These are phyloP conservation scores for Populus nigra DNA, from an alignment of 345 rosid genomes.

Conservation along the genomic window DNA sequence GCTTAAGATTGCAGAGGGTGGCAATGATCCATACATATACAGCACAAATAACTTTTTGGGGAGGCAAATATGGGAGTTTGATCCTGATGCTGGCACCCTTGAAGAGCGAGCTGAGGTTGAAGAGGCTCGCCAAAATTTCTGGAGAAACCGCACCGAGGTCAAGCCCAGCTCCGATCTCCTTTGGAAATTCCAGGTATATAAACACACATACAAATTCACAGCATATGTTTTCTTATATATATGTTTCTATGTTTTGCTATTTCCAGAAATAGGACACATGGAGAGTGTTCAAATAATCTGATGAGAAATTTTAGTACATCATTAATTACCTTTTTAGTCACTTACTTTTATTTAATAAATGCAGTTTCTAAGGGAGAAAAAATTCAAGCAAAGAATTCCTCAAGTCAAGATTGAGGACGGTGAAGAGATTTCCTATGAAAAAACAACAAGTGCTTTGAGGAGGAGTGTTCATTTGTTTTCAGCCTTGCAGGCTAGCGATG, in stretches of 20 bases:
- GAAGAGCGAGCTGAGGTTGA: slow-evolving; percentile 12
- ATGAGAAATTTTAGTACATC: too few relatives aligned
- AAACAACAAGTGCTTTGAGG: neutral
- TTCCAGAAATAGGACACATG: too few relatives aligned
- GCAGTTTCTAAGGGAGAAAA: slow-evolving; percentile 9
- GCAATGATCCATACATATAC: neutral
- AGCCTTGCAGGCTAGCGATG: slow-evolving; percentile 18
- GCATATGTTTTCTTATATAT: too few relatives aligned
- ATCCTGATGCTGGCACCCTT: neutral
- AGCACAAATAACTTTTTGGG: slow-evolving; percentile 10
- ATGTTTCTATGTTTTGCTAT: too few relatives aligned
- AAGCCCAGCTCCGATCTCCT: slow-evolving; percentile 13
- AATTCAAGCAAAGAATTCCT: slow-evolving; percentile 12
- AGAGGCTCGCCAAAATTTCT: neutral
- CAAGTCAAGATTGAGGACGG: slow-evolving; percentile 6
- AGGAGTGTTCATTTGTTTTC: neutral
- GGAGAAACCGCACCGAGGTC: neutral
- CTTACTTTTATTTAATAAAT: too few relatives aligned
- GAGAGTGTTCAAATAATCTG: too few relatives aligned
- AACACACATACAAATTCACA: too few relatives aligned
- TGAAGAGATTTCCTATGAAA: neutral
- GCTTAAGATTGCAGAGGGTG: slow-evolving; percentile 7
- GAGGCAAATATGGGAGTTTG: slow-evolving; percentile 12
- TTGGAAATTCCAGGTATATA: neutral
- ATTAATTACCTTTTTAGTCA: too few relatives aligned